A percentile compares a stretch with the other conserved stretches of the same genome.
phyloP scores from a whole-genome alignment of 2,329 filamentous ascomycete genomes.

The Exophiala mesophila region DNA sequence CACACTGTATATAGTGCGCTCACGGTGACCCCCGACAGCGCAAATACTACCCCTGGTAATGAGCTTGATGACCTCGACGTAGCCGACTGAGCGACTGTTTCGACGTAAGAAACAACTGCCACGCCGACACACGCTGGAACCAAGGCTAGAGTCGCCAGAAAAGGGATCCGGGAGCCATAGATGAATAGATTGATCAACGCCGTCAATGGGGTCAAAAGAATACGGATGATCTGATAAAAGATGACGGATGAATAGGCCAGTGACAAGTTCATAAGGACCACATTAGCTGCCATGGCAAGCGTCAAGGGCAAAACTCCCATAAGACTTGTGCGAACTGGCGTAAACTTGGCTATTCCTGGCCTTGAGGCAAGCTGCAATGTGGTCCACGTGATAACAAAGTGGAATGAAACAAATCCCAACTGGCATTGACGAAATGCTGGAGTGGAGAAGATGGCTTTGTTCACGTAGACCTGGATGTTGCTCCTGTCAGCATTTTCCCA shows the following conservation, averaged over 20 bases:
- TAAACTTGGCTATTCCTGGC: conserved; percentile 55
- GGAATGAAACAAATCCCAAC: conserved; percentile 63
- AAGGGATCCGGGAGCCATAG: conserved; percentile 54
- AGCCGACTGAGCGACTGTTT: conserved; percentile 50
- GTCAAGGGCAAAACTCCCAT: conserved; percentile 60
- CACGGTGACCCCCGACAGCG: conserved; percentile 59
- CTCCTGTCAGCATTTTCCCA: too few species aligned
- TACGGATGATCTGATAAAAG: conserved; percentile 66
- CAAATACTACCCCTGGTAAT: conserved; percentile 57
- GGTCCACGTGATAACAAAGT: conserved; percentile 62
- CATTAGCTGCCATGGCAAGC: conserved; percentile 63
- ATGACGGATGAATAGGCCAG: conserved; percentile 64
- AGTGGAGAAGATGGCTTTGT: conserved; percentile 65
- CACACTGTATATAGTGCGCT: conserved; percentile 65
- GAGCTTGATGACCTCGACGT: conserved; percentile 50
- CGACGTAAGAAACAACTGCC: conserved; percentile 63
- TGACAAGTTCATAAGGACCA: conserved; percentile 64
- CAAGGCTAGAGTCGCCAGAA: conserved; percentile 51
- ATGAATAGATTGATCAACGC: conserved; percentile 61
- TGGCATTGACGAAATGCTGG: conserved; percentile 58
- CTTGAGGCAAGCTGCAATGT: conserved; percentile 60
- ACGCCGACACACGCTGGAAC: conserved; percentile 60
- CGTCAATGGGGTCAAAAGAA: conserved; percentile 61
- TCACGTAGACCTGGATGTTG: conserved; percentile 67
- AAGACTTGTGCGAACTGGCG: conserved; percentile 51